Evolutionary conservation across 345 rosid genomes (phyloP).

Genomic region (Toxicodendron radicans): DNA sequence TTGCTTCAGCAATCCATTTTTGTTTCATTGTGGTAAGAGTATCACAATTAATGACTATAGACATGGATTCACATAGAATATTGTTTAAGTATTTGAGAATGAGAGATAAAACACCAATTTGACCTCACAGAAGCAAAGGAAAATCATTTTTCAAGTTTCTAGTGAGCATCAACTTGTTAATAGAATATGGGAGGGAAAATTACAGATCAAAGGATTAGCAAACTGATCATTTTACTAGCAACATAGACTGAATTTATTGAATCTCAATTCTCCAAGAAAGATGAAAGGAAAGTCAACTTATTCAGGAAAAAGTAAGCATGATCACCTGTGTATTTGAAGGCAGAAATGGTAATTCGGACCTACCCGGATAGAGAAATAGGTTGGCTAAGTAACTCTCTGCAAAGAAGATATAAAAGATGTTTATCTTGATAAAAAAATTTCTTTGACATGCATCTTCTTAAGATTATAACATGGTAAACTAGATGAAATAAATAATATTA

Average conservation of each 20-base stretch:
- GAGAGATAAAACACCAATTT: background rate
- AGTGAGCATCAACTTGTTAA: background rate
- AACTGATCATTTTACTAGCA: background rate
- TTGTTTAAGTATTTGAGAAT: background rate
- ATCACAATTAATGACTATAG: background rate
- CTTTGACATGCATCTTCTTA: slow-evolving; percentile 2
- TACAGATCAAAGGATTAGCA: background rate
- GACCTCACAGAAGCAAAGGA: background rate
- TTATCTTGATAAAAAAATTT: slow-evolving; percentile 9
- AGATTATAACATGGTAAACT: slow-evolving; percentile 7
- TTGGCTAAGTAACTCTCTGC: slow-evolving; percentile 91
- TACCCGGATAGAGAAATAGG: slow-evolving; percentile 88
- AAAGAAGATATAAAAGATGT: slow-evolving; percentile 10
- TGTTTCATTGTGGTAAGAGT: background rate
- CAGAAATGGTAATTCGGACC: slow-evolving; percentile 81
- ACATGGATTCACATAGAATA: background rate
- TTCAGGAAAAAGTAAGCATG: slow-evolving; percentile 8
- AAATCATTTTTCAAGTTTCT: background rate
- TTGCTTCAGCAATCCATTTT: slow-evolving; percentile 16
- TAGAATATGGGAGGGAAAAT: background rate
- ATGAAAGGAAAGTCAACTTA: background rate
- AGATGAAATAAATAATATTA: background rate
- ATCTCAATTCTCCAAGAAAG: slow-evolving; percentile 4
- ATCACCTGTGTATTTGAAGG: slow-evolving; percentile 80
- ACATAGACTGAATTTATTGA: background rate